These are phyloP conservation scores for Digitaria exilis DNA, from an alignment of 202 grass and related monocot genomes.

Conservation along the genomic window DNA sequence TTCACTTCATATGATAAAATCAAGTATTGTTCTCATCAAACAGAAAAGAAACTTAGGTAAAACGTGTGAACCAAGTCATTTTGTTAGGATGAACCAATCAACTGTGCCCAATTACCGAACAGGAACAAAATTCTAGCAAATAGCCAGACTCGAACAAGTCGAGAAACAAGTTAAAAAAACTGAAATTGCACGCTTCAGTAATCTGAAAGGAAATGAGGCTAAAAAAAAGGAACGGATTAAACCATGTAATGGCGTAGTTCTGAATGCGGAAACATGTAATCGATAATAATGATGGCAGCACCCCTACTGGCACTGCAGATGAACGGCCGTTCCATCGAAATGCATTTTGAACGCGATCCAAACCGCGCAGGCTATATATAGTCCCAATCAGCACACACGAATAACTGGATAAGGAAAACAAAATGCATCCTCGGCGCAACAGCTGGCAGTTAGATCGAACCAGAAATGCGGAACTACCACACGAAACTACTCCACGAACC, in stretches of 20 bases:
- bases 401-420: neutral
- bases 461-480: neutral
- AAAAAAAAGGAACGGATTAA: neutral
- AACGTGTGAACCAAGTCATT: conserved; percentile 2
- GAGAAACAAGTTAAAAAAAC: neutral
- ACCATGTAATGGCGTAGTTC: neutral
- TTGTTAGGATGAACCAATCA: conserved; percentile 14
- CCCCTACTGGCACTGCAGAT: neutral
- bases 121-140: neutral
- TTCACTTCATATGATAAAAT: neutral
- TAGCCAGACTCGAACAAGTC: neutral
- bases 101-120: neutral
- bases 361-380: neutral
- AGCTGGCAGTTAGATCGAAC: neutral
- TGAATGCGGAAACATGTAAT: neutral
- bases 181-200: neutral
- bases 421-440: neutral
- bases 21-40: neutral
- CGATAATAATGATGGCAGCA: neutral
- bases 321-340: neutral
- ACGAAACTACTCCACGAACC: conserved; percentile 9
- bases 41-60: neutral
- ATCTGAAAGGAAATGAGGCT: neutral
- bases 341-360: neutral
- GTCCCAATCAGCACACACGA: neutral